Conservation (phyloP, 768 basidiomycete species). For the Boletus rufocinnamomeus region DNA sequence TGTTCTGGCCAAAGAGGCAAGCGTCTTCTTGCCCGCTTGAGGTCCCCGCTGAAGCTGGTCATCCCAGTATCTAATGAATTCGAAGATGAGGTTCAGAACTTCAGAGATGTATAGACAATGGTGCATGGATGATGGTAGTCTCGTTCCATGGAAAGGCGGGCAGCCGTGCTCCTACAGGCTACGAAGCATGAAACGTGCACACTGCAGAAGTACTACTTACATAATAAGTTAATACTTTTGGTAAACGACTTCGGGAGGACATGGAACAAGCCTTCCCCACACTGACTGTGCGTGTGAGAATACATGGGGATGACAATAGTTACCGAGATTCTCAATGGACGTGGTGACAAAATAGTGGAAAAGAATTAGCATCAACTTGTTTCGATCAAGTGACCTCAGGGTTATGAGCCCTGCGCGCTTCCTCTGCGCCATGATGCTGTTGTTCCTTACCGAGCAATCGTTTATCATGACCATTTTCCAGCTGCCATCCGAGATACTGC, state of each 20-base stretch:
- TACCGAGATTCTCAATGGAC: neutral
- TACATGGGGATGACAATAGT: no score
- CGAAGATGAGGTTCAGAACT: constrained; percentile 11
- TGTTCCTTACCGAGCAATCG: accelerated
- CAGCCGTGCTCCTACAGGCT: neutral
- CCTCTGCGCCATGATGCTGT: constrained; percentile 50
- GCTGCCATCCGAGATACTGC: neutral
- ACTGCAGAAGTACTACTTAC: neutral
- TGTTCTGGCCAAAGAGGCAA: constrained; percentile 14
- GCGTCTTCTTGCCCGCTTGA: constrained; percentile 3
- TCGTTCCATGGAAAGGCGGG: neutral
- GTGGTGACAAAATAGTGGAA: neutral
- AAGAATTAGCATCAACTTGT: constrained; percentile 41
- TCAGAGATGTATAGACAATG: constrained; percentile 15
- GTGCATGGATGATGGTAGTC: constrained; percentile 41
- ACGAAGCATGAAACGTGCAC: neutral
- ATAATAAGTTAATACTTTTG: neutral
- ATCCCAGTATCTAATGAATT: neutral
- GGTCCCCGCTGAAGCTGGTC: neutral
- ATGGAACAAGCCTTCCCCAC: no score
- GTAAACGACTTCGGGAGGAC: no score
- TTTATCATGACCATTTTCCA: no score
- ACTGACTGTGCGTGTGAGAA: no score
- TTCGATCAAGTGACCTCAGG: constrained; percentile 52
- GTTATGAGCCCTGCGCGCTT: constrained; percentile 53